phyloP scores from a whole-genome alignment of 306 rosid species.

The Calophaca sinica region DNA sequence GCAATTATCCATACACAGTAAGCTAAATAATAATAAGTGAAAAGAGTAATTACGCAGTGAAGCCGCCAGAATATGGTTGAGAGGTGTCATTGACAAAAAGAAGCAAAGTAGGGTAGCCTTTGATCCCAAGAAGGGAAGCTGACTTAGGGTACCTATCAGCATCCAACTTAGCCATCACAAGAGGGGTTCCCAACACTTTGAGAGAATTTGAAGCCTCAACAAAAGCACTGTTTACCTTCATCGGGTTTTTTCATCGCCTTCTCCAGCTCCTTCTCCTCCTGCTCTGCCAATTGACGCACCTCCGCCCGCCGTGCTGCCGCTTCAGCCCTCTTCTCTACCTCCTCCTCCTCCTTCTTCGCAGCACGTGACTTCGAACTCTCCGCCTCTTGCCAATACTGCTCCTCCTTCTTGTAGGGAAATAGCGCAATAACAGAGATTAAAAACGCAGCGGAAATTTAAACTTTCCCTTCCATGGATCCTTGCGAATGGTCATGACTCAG shows the following conservation, averaged over 20 bases:
- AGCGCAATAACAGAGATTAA: too few relatives aligned
- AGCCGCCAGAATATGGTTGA: slow-evolving; percentile 84
- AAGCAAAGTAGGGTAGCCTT: slow-evolving; percentile 88
- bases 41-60: slow-evolving; percentile 66
- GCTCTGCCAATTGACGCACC: slow-evolving; percentile 84
- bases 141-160: slow-evolving; percentile 80
- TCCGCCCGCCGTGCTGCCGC: slow-evolving; percentile 79
- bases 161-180: slow-evolving; percentile 90
- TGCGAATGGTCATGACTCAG: too few relatives aligned
- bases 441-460: too few relatives aligned
- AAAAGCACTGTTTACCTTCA: too few relatives aligned
- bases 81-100: slow-evolving; percentile 90
- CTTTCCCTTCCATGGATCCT: too few relatives aligned
- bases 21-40: background rate
- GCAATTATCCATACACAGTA: background rate
- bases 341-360: slow-evolving; percentile 91
- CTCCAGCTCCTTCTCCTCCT: too few relatives aligned
- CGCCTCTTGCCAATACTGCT: slow-evolving; percentile 85
- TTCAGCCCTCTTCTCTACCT: slow-evolving; percentile 87
- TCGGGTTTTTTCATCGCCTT: too few relatives aligned
- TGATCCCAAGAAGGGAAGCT: slow-evolving; percentile 77
- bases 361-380: slow-evolving; percentile 91
- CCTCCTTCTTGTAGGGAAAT: slow-evolving; percentile 78
- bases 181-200: slow-evolving; percentile 67
- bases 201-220: slow-evolving; percentile 90